Conservation (phyloP, 2,329 filamentous ascomycete species). For the Talaromyces sp. region DNA sequence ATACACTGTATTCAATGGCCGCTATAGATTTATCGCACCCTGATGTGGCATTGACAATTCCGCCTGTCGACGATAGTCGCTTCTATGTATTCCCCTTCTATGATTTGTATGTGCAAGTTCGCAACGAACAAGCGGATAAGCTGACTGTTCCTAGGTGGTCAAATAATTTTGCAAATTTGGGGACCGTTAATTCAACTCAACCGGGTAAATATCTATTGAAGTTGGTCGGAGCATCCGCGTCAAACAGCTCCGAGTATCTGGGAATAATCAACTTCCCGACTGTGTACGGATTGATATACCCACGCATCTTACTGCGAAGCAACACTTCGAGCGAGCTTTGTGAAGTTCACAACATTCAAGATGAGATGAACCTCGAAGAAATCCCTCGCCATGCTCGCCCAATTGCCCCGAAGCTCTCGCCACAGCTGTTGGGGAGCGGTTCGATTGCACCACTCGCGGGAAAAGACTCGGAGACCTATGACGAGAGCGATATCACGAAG, state of each 20-base stretch:
- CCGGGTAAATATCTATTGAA: slow-evolving; percentile 20
- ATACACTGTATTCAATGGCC: slow-evolving; percentile 21
- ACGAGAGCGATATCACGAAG: neutral
- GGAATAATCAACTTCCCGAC: slow-evolving; percentile 17
- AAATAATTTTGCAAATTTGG: slow-evolving; percentile 8
- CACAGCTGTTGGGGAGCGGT: neutral
- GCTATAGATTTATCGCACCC: slow-evolving; percentile 20
- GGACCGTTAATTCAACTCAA: slow-evolving; percentile 18
- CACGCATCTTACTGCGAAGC: slow-evolving; percentile 14
- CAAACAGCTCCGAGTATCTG: slow-evolving; percentile 5
- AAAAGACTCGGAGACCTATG: neutral
- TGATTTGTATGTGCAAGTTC: slow-evolving; percentile 18
- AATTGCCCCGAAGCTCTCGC: neutral
- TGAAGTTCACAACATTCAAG: slow-evolving; percentile 12
- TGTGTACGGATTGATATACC: slow-evolving; percentile 13
- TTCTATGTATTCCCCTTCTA: slow-evolving; percentile 23
- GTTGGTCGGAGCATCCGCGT: slow-evolving; percentile 4
- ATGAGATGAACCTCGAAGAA: slow-evolving; percentile 9
- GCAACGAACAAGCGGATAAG: neutral
- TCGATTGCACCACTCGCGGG: neutral
- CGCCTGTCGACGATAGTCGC: slow-evolving; percentile 17
- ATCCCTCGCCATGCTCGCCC: neutral
- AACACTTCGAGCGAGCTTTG: slow-evolving; percentile 7
- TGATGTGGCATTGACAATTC: slow-evolving; percentile 19
- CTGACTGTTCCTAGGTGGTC: neutral